Conservation (phyloP, 371 early-diverging fungal genomes). For the Syncephalastrum racemosum region DNA sequence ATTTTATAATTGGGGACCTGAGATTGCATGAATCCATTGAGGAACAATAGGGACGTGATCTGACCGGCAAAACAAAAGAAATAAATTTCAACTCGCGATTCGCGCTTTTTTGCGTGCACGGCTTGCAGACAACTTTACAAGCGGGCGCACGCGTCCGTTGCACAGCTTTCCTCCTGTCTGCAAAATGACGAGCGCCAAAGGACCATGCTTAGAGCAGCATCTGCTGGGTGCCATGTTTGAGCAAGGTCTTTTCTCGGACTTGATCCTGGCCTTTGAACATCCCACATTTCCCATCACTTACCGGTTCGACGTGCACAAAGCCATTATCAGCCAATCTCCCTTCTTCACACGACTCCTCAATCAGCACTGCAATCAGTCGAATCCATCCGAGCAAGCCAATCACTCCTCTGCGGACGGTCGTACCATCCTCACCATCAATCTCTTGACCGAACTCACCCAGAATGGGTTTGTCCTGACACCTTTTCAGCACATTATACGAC, state of each 20-base stretch:
- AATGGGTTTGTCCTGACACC: constrained; percentile 41
- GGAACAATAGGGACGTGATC: no score
- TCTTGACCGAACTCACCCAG: constrained; percentile 28
- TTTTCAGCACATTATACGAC: constrained; percentile 45
- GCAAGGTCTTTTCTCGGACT: constrained; percentile 35
- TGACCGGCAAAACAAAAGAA: no score
- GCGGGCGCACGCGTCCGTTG: no score
- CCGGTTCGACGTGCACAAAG: constrained; percentile 45
- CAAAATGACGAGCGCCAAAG: no score
- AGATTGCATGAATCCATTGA: no score
- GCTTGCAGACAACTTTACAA: no score
- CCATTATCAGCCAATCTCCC: constrained; percentile 41
- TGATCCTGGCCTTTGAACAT: constrained; percentile 36
- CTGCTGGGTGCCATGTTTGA: constrained; percentile 41
- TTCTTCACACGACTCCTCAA: constrained; percentile 32
- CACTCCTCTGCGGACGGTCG: no score
- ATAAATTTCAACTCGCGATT: no score
- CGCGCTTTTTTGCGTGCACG: no score
- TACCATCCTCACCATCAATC: constrained; percentile 29
- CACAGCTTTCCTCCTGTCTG: no score
- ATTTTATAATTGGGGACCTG: no score
- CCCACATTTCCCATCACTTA: constrained; percentile 42
- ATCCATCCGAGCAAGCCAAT: constrained; percentile 7
- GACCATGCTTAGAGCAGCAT: constrained; percentile 23
- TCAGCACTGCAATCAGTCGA: not conserved